Base-by-base conservation (phyloP, 345 rosid species). In the Boechera stricta region DNA sequence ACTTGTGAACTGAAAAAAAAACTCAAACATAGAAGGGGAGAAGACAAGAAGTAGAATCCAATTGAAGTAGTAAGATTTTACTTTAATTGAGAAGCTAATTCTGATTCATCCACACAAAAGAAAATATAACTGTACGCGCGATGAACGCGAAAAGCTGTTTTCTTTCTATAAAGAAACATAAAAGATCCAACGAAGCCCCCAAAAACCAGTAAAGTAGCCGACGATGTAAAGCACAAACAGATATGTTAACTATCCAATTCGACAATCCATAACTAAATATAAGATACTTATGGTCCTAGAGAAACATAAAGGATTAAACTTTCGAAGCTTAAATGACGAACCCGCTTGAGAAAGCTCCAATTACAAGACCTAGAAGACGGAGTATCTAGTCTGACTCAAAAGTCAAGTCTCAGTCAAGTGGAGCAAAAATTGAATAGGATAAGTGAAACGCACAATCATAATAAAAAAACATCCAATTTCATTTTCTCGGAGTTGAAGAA, bases 211-310 rank as follows among this genome's bases (percentile, higher is more conserved):
- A 69, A 63, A 71, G 72, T 21, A 36, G 53, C 42, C 61, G 28
- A 42, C 51, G 73, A 51, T 51, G 31, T 32, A 60, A 78, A 77
- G 62, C 77, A 58, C 12, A 48, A 64, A 71, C 47, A 64, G 36
- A 42, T 64, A 63, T 13, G 12, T 49, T 4, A 56, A 45, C 76
- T 57, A 12, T 12, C 41, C 53, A 60, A 71, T 64, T 55, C 18
- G 33, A 62, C 31, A 53, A 53, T 62, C 66, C 54, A 63, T 70
- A 45, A 10, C 15, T 32, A 6, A 48, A n/a, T n/a, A 44, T 6
- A 41, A 41, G 13, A 10, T 41, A 41, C 44, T 13, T 12, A 0
- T 45, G 49, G 49, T 45, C 7, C 49, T 45, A 18, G 0, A 29
- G 0, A 6, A n/a, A 48, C 21, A 55, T 4, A 71, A 57, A 78